Conservation (phyloP, 2,329 filamentous ascomycete species). For the Diplocarpon rosae region DNA sequence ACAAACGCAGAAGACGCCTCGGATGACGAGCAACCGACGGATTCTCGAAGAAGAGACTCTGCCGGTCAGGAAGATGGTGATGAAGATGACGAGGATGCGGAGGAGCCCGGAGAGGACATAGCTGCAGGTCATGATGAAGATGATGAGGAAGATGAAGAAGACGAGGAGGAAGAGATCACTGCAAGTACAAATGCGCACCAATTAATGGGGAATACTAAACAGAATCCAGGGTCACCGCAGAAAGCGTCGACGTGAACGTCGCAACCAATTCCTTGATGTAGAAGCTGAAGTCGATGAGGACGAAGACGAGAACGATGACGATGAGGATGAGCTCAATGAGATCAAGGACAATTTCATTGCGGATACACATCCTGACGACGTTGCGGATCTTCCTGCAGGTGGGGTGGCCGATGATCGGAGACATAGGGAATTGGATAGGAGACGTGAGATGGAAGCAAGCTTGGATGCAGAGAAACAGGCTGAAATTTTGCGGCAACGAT, state of each 20-base stretch:
- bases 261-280: slow-evolving; percentile 88
- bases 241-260: slow-evolving; percentile 65
- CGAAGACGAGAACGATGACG: slow-evolving; percentile 77
- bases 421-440: slow-evolving; percentile 87
- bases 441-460: slow-evolving; percentile 75
- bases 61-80: slow-evolving; percentile 33
- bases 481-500: slow-evolving; percentile 74
- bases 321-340: slow-evolving; percentile 79
- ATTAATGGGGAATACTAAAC: slow-evolving; percentile 1
- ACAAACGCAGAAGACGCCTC: slow-evolving; percentile 35
- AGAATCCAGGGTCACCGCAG: slow-evolving; percentile 51
- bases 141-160: slow-evolving; percentile 41
- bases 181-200: slow-evolving; percentile 25
- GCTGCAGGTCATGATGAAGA: slow-evolving; percentile 27
- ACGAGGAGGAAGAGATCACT: slow-evolving; percentile 55
- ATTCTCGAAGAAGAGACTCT: slow-evolving; percentile 10
- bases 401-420: slow-evolving; percentile 80
- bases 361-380: slow-evolving; percentile 82
- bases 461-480: slow-evolving; percentile 93
- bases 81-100: slow-evolving; percentile 32
- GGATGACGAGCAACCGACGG: slow-evolving; percentile 35
- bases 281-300: slow-evolving; percentile 96
- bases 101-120: slow-evolving; percentile 32
- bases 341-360: slow-evolving; percentile 72
- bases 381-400: slow-evolving; percentile 62